Evolutionary conservation across 1,284 basidiomycete genomes (phyloP).

Genomic region (Marasmius sp.): DNA sequence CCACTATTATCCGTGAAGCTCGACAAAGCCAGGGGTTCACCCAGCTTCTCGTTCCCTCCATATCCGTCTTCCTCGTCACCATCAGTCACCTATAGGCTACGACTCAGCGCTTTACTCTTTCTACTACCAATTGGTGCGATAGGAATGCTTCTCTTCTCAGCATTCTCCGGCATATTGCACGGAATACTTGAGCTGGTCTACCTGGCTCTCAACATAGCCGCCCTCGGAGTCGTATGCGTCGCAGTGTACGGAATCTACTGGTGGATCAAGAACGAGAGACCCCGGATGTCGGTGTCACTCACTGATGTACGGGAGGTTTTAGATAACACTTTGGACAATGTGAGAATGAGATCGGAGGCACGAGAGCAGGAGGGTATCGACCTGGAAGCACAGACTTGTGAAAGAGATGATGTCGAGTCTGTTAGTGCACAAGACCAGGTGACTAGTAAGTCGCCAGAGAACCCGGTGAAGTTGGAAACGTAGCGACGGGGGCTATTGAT

Average conservation of each 20-base stretch:
- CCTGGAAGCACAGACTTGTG: background rate
- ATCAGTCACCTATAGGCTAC: background rate
- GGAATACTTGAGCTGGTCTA: background rate
- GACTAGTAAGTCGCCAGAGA: no score
- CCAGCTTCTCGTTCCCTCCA: background rate
- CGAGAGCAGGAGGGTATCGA: background rate
- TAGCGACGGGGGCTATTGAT: no score
- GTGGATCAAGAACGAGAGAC: slow-evolving; percentile 1
- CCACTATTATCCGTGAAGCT: background rate
- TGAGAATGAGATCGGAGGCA: background rate
- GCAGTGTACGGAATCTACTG: background rate
- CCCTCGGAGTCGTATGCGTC: background rate
- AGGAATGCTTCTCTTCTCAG: background rate
- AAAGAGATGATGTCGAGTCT: background rate
- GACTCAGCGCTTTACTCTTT: background rate
- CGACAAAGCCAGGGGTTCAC: background rate
- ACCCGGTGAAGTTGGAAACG: no score
- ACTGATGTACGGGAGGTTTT: background rate
- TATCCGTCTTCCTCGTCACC: background rate
- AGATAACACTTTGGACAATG: background rate
- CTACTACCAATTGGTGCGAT: background rate
- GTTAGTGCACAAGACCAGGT: no score
- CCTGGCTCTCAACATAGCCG: background rate
- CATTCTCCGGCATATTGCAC: background rate
- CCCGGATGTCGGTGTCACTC: background rate